Conservation (phyloP, 371 early-diverging fungal species). For the Chytridium lagenaria region DNA sequence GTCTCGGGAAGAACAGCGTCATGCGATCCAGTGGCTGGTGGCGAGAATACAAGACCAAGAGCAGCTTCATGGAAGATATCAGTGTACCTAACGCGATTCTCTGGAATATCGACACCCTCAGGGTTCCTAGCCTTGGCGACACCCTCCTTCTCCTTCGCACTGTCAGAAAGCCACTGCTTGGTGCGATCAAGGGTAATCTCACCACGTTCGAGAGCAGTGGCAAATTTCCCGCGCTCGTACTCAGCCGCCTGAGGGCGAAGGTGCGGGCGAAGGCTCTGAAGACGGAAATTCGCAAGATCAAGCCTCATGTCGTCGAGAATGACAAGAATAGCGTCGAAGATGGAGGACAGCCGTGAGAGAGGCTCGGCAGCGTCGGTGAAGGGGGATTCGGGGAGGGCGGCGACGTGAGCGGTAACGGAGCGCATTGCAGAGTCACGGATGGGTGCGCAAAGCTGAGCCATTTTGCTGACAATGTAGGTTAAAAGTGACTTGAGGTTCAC, state of each 20-base stretch:
- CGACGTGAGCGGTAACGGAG: conserved; percentile 26
- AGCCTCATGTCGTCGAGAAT: conserved; percentile 73
- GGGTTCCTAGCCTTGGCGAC: conserved; percentile 66
- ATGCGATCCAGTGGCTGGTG: neutral
- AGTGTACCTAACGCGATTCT: conserved; percentile 54
- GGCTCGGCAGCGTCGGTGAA: neutral
- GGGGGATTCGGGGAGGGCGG: neutral
- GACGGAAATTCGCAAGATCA: conserved; percentile 73
- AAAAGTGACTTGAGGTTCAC: conserved; percentile 59
- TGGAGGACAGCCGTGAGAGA: conserved; percentile 41
- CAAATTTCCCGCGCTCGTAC: conserved; percentile 73
- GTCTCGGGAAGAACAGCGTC: conserved; percentile 68
- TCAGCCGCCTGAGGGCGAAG: conserved; percentile 69
- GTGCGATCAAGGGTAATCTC: conserved; percentile 59
- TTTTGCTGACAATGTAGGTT: conserved; percentile 55
- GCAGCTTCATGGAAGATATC: conserved; percentile 71
- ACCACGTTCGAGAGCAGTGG: conserved; percentile 48
- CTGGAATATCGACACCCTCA: conserved; percentile 59
- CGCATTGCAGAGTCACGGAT: conserved; percentile 70
- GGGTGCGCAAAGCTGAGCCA: conserved; percentile 77
- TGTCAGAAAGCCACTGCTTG: conserved; percentile 61
- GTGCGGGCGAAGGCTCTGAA: conserved; percentile 68
- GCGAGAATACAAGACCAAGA: conserved; percentile 57
- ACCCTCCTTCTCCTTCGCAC: conserved; percentile 46
- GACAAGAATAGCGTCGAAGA: conserved; percentile 60